These are phyloP conservation scores for Trichoderma endophyticum DNA, from an alignment of 2,329 filamentous ascomycete genomes.

Conservation along the genomic window DNA sequence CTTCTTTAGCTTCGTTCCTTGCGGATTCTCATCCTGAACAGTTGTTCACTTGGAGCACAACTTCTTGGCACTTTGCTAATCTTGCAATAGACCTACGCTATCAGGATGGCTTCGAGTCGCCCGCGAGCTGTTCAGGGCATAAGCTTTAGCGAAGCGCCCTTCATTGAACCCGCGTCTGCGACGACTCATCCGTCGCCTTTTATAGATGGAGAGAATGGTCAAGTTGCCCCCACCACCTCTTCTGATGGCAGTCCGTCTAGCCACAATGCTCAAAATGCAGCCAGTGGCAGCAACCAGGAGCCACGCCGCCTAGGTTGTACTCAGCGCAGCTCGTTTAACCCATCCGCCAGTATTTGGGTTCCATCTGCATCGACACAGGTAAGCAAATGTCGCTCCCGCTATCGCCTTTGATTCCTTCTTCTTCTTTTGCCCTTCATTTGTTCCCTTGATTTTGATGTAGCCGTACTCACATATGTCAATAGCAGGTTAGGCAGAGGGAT, in stretches of 20 bases:
- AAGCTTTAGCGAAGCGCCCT: constrained; percentile 4
- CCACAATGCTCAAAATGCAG: neutral
- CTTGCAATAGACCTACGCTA: neutral
- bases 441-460: neutral
- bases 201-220: neutral
- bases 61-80: neutral
- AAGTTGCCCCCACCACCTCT: neutral
- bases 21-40: neutral
- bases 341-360: constrained; percentile 8
- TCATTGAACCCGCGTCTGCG: neutral
- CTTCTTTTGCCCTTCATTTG: neutral
- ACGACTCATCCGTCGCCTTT: neutral
- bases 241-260: neutral
- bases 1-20: neutral
- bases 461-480: neutral
- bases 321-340: constrained; percentile 12
- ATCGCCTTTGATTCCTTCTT: neutral
- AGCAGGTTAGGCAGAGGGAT: neutral
- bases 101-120: neutral
- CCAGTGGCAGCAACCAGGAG: neutral
- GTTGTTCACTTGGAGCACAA: neutral
- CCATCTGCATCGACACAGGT: neutral
- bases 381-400: neutral
- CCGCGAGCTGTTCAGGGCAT: neutral
- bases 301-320: neutral